Conservation (phyloP, 2,329 filamentous ascomycete species). For the Fusarium sp. region DNA sequence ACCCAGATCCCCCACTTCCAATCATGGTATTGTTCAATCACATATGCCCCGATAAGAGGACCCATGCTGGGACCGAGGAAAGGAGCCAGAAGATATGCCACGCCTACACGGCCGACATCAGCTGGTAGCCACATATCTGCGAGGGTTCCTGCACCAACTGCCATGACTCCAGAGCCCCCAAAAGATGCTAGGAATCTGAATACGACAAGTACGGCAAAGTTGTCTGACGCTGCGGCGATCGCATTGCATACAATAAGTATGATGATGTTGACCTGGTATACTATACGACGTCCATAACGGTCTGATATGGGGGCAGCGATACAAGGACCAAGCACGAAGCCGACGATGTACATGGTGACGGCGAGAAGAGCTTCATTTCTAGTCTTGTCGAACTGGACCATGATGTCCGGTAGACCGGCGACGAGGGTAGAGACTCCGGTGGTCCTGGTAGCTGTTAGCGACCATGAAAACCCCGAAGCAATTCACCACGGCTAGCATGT, state of each 20-base stretch:
- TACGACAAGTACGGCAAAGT: neutral
- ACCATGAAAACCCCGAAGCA: too few species aligned
- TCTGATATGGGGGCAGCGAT: constrained; percentile 18
- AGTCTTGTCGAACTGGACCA: constrained; percentile 3
- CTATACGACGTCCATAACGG: constrained; percentile 11
- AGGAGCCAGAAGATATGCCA: constrained; percentile 9
- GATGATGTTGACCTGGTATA: constrained; percentile 18
- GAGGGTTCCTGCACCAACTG: constrained; percentile 12
- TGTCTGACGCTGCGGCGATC: constrained; percentile 12
- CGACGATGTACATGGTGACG: constrained; percentile 8
- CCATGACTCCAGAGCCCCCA: constrained; percentile 18
- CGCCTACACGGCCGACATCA: constrained; percentile 14
- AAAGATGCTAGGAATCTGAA: constrained; percentile 13
- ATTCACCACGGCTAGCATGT: too few species aligned
- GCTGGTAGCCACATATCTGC: neutral
- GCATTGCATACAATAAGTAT: constrained; percentile 9
- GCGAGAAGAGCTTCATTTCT: constrained; percentile 10
- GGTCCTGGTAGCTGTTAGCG: neutral
- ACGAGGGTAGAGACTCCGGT: constrained; percentile 21
- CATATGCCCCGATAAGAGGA: constrained; percentile 8
- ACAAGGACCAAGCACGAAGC: constrained; percentile 16
- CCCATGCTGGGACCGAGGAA: constrained; percentile 21
- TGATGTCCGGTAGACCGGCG: constrained; percentile 8
- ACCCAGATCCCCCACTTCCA: constrained; percentile 15
- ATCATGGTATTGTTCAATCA: constrained; percentile 9